A percentile compares a stretch with the other conserved stretches of the same genome.
These are phyloP conservation scores for Biscogniauxia mediterranea DNA, from an alignment of 2,329 filamentous ascomycete species.

Conservation along the genomic window DNA sequence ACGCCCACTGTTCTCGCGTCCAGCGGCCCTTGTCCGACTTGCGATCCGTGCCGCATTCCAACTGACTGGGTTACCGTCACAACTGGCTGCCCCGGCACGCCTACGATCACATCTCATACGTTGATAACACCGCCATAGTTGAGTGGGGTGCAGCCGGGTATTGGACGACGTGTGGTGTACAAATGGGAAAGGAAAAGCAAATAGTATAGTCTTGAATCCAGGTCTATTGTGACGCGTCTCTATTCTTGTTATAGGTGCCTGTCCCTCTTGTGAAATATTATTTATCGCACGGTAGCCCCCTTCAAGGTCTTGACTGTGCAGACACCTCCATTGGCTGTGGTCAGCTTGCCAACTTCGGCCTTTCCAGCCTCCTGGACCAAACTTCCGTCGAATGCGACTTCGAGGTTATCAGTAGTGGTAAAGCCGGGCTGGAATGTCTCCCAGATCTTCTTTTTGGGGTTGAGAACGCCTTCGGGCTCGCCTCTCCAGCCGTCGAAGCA, in stretches of 20 bases:
- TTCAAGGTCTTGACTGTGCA: constrained; percentile 83
- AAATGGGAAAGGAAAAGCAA: constrained; percentile 1
- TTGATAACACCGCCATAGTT: constrained; percentile 21
- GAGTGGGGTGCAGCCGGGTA: not conserved
- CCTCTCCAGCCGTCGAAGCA: constrained; percentile 94
- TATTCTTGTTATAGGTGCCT: constrained; percentile 1
- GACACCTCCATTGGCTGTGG: constrained; percentile 72
- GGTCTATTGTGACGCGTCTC: constrained; percentile 11
- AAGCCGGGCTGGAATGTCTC: constrained; percentile 96
- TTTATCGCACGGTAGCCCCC: constrained; percentile 78
- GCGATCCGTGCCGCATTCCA: constrained; percentile 26
- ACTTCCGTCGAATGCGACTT: constrained; percentile 82
- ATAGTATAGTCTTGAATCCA: constrained; percentile 16
- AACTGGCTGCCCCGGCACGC: constrained; percentile 25
- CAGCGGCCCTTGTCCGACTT: constrained; percentile 24
- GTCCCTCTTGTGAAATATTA: constrained; percentile 1
- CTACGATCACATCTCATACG: constrained; percentile 19
- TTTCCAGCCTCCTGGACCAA: constrained; percentile 75
- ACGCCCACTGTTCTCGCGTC: constrained; percentile 31
- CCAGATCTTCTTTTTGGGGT: constrained; percentile 99
- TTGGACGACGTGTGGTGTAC: not conserved
- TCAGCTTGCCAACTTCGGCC: constrained; percentile 65
- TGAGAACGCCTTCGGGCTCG: constrained; percentile 87
- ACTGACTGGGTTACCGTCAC: constrained; percentile 30
- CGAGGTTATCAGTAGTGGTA: constrained; percentile 76